Conservation (phyloP, 352 stramenopile species). For the Blastocystis sp. region DNA sequence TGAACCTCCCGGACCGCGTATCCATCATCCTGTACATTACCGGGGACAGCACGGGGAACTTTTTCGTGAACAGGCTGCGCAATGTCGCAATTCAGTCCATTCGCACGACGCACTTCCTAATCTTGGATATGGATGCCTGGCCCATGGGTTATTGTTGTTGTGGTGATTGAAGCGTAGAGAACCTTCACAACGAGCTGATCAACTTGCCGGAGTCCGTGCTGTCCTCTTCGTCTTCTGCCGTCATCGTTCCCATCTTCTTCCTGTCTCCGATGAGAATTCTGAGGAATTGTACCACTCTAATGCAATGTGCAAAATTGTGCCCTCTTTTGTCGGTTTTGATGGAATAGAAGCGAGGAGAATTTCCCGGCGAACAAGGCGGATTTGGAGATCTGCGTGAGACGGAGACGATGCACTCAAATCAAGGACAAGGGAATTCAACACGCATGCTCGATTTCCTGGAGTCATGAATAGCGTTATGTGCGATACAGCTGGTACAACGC, state of each 20-base stretch:
- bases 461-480: slow-evolving; percentile 40
- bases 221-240: slow-evolving; percentile 1
- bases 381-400: not conserved
- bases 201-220: not conserved
- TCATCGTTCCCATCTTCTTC: slow-evolving; percentile 46
- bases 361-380: slow-evolving; percentile 37
- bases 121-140: slow-evolving; percentile 66
- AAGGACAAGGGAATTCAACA: slow-evolving; percentile 37
- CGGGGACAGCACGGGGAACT: not conserved
- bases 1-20: slow-evolving; percentile 37
- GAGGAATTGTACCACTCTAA: not conserved
- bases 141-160: not conserved
- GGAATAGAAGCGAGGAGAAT: not conserved
- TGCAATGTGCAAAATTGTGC: slow-evolving; percentile 36
- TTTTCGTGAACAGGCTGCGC: slow-evolving; percentile 56
- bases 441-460: not conserved
- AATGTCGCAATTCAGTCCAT: slow-evolving; percentile 61
- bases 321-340: not conserved
- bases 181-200: slow-evolving; percentile 16
- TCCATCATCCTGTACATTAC: not conserved
- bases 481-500: not conserved
- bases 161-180: slow-evolving; percentile 16
- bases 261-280: not conserved
- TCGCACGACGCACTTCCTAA: slow-evolving; percentile 58
- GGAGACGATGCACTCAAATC: not conserved